phyloP scores from a whole-genome alignment of 805 yeast species.

The Candida vartiovaarae region DNA sequence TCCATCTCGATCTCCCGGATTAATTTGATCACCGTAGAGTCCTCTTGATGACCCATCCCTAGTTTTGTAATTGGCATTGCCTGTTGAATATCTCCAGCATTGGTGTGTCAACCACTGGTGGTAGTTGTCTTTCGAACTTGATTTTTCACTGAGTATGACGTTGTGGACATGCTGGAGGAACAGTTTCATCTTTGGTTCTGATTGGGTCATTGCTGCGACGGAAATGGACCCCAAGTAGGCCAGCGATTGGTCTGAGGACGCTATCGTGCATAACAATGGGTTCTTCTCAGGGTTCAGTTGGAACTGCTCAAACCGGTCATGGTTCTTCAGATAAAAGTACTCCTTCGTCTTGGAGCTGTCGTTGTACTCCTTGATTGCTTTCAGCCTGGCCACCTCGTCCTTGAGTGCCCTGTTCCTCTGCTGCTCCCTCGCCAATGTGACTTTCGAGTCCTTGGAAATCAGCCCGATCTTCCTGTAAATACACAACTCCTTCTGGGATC shows the following conservation, averaged over 20 bases:
- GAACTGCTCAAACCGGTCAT: slow-evolving; percentile 4
- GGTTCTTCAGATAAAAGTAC: slow-evolving; percentile 9
- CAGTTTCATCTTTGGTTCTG: slow-evolving; percentile 11
- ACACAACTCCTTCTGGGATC: slow-evolving; percentile 12
- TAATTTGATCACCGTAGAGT: slow-evolving; percentile 2
- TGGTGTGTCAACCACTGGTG: not conserved
- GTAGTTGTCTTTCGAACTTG: slow-evolving; percentile 1
- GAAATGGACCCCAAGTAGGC: slow-evolving; percentile 16
- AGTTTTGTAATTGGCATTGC: not conserved
- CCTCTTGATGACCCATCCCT: slow-evolving; percentile 1
- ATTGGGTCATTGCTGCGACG: slow-evolving; percentile 11
- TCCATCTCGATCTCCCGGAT: slow-evolving; percentile 6
- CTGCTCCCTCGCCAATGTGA: slow-evolving; percentile 8
- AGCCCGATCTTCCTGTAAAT: slow-evolving; percentile 15
- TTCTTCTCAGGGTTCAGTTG: slow-evolving; percentile 14
- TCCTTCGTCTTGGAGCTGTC: slow-evolving; percentile 7
- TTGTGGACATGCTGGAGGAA: slow-evolving; percentile 9
- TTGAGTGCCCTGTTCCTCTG: slow-evolving; percentile 12
- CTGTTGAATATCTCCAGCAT: not conserved
- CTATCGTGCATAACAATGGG: slow-evolving; percentile 11
- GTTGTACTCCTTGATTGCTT: slow-evolving; percentile 10
- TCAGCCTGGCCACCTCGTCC: slow-evolving; percentile 8
- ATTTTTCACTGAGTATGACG: slow-evolving; percentile 7
- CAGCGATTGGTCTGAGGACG: slow-evolving; percentile 6
- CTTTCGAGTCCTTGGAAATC: slow-evolving; percentile 13